phyloP scores from a whole-genome alignment of 768 basidiomycete genomes.

The Dentipellis sp. region DNA sequence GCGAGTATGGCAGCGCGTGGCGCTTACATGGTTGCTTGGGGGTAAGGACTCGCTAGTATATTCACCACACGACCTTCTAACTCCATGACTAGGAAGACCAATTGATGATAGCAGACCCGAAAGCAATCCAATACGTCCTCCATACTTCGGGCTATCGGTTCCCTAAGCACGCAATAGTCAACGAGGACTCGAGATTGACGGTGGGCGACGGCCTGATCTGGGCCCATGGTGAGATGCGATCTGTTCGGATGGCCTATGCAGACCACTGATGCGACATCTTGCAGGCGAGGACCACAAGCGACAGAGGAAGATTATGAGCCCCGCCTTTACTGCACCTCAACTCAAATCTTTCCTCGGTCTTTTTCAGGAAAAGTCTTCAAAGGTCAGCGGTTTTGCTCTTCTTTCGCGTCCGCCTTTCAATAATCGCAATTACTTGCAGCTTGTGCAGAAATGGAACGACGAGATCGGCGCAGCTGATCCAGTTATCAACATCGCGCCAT shows the following conservation, averaged over 20 bases:
- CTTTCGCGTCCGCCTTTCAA: not conserved
- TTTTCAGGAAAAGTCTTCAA: not conserved
- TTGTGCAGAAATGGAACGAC: not conserved
- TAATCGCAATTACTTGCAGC: not conserved
- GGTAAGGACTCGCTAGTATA: conserved; percentile 6
- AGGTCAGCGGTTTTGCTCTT: not conserved
- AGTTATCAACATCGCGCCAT: not conserved
- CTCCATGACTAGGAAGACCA: not conserved
- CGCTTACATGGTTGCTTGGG: conserved; percentile 13
- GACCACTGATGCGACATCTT: not conserved
- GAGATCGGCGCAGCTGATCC: not conserved
- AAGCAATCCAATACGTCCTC: conserved; percentile 10
- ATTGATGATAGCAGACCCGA: conserved; percentile 9
- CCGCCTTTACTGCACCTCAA: not conserved
- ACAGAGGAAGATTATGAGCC: conserved; percentile 2
- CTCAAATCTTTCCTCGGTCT: not conserved
- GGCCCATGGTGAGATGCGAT: not conserved
- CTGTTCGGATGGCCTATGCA: not conserved
- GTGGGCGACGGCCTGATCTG: not conserved
- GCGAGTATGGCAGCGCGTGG: conserved; percentile 19
- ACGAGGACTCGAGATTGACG: not conserved
- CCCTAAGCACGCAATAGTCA: conserved; percentile 19
- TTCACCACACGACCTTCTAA: not conserved
- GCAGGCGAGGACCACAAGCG: not conserved
- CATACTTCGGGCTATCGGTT: conserved; percentile 9